A percentile compares a stretch with the other conserved stretches of the same genome.
These are phyloP conservation scores for Zizania latifolia DNA, from an alignment of 176 grass and related monocot genomes.

Conservation along the genomic window DNA sequence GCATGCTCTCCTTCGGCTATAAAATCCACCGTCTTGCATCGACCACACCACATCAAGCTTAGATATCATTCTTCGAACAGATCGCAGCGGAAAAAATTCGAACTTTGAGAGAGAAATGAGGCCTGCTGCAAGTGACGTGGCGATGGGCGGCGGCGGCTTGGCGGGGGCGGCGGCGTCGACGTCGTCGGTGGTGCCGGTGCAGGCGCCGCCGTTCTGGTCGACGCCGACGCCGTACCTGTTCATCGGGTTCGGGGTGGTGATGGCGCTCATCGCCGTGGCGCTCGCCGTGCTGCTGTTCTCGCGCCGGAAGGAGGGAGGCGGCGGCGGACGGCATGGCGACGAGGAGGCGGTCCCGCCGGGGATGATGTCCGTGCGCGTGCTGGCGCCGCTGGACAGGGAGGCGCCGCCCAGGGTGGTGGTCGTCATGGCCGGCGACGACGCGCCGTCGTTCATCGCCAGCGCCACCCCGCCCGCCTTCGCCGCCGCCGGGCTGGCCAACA, in stretches of 20 bases:
- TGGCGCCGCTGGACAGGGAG: constrained; percentile 44
- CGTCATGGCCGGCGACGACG: constrained; percentile 50
- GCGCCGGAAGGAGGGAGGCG: constrained; percentile 20
- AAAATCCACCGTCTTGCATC: constrained; percentile 16
- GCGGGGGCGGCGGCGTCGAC: not conserved
- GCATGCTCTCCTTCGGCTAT: constrained; percentile 1
- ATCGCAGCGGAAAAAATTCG: too few species aligned
- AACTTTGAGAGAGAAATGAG: constrained; percentile 22
- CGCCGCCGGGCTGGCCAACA: not conserved
- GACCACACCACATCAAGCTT: not conserved
- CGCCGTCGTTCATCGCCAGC: constrained; percentile 54
- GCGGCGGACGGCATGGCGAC: not conserved
- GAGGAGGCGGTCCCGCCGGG: not conserved
- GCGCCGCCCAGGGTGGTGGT: constrained; percentile 47
- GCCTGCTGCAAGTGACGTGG: not conserved
- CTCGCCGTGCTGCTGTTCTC: constrained; percentile 51
- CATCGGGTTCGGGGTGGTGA: constrained; percentile 49
- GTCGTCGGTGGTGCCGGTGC: not conserved
- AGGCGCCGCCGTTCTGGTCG: constrained; percentile 50
- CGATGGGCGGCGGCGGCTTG: constrained; percentile 15
- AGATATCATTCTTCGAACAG: too few species aligned
- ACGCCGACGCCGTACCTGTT: constrained; percentile 64
- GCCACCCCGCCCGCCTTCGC: constrained; percentile 31
- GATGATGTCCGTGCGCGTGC: constrained; percentile 23
- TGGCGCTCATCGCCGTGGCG: constrained; percentile 47